Evolutionary conservation across 2,329 filamentous ascomycete genomes (phyloP).

Genomic region (Pseudocercospora crystallina): DNA sequence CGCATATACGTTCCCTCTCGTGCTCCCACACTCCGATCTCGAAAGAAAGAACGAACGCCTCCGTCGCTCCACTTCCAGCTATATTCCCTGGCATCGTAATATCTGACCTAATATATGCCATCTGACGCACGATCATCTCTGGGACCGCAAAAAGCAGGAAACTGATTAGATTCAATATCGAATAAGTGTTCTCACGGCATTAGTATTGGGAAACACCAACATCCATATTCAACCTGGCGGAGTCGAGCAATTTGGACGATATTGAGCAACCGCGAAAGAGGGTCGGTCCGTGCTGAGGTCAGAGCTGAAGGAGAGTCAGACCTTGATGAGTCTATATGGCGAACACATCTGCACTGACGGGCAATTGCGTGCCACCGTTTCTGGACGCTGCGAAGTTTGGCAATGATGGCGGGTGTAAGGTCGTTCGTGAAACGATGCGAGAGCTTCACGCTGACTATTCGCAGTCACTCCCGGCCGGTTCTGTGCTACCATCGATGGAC

Average conservation of each 20-base stretch:
- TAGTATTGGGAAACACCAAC: not conserved
- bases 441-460: slow-evolving; percentile 33
- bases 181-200: not conserved
- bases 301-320: slow-evolving; percentile 4
- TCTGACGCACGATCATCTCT: not conserved
- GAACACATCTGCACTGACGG: slow-evolving; percentile 38
- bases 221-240: no score
- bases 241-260: no score
- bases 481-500: slow-evolving; percentile 49
- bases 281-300: slow-evolving; percentile 11
- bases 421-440: not conserved
- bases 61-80: not conserved
- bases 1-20: slow-evolving; percentile 1
- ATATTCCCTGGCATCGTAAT: slow-evolving; percentile 1
- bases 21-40: not conserved
- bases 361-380: slow-evolving; percentile 68
- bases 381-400: slow-evolving; percentile 62
- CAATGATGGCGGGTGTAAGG: slow-evolving; percentile 66
- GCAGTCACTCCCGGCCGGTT: slow-evolving; percentile 57
- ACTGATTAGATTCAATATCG: not conserved
- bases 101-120: slow-evolving; percentile 5
- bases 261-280: not conserved
- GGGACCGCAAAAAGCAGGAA: not conserved
- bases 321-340: slow-evolving; percentile 27
- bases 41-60: not conserved